Base-by-base conservation (phyloP, 2,329 filamentous ascomycete species). In the Trichoderma sp. region DNA sequence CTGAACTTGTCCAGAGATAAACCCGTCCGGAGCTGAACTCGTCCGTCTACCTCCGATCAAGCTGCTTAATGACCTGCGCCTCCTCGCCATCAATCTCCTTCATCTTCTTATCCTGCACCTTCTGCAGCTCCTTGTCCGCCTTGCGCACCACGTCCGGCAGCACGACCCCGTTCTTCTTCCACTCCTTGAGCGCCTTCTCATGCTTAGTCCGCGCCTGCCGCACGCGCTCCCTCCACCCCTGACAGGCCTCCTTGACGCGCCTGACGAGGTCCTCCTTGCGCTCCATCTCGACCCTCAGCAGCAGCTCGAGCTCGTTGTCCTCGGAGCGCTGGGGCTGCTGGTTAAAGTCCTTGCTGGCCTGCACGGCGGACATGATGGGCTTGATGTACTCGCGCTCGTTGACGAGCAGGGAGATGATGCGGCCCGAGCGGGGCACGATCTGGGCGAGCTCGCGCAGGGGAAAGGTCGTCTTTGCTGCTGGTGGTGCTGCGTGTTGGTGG, bases 271-370 rank as follows among this genome's bases (percentile, higher is more conserved):
- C 83, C 30, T 84, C 83, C 63, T 76, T 78, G 68, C 75, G 75
- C 76, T 84, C 83, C 34, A 79, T 75, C 78, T 86, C 83, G 63
- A 86, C 75, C 71, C 79, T 80, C 67, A 87, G 78, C 30, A 83
- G 71, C 65, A 87, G 80, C 78, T 87, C 84, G 24, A 87, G 80
- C 74, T 85, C 83, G 74, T 86, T 86, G 73, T 87, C 84, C 52
- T 82, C 78, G 72, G 79, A 80, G 21, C 78, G 78, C 80, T 87
- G 85, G 54, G 84, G 84, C 79, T 86, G 84, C 79, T 86, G 84
- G 78, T 86, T 86, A 75, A 83, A 86, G 69, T 83, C 79, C n/a
- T 74, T 71, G 71, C 78, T 81, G 34, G 74, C 71, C 75, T 85
- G 83, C 58, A 86, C 78, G 39, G 84, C 84, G 71, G 78, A 81